A percentile compares a stretch with the other conserved stretches of the same genome.
Conservation (phyloP, 2,329 filamentous ascomycete species). For the Verticillium dahliae region DNA sequence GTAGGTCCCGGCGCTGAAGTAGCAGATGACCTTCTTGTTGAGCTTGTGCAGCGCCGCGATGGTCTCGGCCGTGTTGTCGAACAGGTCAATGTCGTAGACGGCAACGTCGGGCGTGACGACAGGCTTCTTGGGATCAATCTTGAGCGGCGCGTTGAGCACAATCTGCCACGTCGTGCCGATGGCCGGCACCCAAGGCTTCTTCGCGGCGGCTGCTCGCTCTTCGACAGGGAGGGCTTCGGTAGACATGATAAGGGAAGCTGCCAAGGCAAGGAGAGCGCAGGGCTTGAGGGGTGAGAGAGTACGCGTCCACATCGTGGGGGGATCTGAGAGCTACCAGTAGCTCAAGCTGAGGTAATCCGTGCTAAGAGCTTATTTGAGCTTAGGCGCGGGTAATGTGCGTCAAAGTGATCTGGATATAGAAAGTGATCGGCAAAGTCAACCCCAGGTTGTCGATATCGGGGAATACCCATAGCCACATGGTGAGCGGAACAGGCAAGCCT, state of each 20-base stretch:
- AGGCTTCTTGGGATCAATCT: constrained; percentile 30
- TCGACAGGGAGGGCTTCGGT: background rate
- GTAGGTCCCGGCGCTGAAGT: constrained; percentile 66
- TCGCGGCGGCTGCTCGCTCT: background rate
- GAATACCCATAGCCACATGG: background rate
- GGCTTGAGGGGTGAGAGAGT: background rate
- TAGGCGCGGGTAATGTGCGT: background rate
- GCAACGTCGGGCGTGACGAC: constrained; percentile 37
- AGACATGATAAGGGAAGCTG: background rate
- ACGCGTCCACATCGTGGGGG: background rate
- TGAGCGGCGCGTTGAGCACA: constrained; percentile 38
- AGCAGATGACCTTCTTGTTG: constrained; percentile 62
- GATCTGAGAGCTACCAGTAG: background rate
- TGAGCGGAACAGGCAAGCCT: background rate
- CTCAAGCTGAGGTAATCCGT: background rate
- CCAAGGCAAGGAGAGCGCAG: background rate
- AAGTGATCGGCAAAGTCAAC: background rate
- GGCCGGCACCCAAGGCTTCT: constrained; percentile 41
- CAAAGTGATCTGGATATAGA: background rate
- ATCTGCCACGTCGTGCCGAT: constrained; percentile 56
- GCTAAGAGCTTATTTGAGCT: background rate
- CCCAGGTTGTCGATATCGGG: background rate
- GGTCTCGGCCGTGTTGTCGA: constrained; percentile 38
- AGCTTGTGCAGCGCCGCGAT: constrained; percentile 50
- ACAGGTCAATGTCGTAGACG: constrained; percentile 45